Conservation (phyloP, 2,329 filamentous ascomycete species). For the Pseudogymnoascus sp. region DNA sequence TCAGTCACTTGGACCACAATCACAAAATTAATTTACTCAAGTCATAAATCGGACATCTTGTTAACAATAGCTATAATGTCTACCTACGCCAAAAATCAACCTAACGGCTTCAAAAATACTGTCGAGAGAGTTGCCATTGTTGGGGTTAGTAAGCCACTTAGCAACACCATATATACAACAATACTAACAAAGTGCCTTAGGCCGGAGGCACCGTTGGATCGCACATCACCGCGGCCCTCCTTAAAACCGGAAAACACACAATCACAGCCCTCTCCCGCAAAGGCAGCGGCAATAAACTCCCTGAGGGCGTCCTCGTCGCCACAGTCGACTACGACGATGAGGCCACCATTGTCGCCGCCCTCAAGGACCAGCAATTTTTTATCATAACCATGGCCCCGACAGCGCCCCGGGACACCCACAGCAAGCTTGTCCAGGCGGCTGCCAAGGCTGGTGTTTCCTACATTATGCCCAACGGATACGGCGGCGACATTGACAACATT, state of each 20-base stretch:
- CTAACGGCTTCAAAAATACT: slow-evolving; percentile 26
- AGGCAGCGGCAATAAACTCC: slow-evolving; percentile 30
- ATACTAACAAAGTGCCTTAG: slow-evolving; percentile 25
- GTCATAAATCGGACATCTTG: not conserved
- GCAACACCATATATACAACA: not conserved
- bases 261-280: slow-evolving; percentile 42
- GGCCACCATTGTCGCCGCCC: slow-evolving; percentile 37
- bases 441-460: slow-evolving; percentile 45
- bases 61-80: not conserved
- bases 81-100: slow-evolving; percentile 16
- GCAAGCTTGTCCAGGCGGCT: slow-evolving; percentile 45
- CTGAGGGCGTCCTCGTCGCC: slow-evolving; percentile 34
- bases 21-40: not conserved
- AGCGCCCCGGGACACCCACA: slow-evolving; percentile 38
- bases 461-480: slow-evolving; percentile 46
- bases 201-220: slow-evolving; percentile 35
- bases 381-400: slow-evolving; percentile 42
- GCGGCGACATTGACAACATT: slow-evolving; percentile 15
- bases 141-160: slow-evolving; percentile 32
- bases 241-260: slow-evolving; percentile 33
- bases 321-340: slow-evolving; percentile 38
- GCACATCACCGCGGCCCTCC: slow-evolving; percentile 28
- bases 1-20: not conserved
- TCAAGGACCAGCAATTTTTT: slow-evolving; percentile 47
- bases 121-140: slow-evolving; percentile 39